Conservation (phyloP, 2,329 filamentous ascomycete species). For the Pyricularia grisea region DNA sequence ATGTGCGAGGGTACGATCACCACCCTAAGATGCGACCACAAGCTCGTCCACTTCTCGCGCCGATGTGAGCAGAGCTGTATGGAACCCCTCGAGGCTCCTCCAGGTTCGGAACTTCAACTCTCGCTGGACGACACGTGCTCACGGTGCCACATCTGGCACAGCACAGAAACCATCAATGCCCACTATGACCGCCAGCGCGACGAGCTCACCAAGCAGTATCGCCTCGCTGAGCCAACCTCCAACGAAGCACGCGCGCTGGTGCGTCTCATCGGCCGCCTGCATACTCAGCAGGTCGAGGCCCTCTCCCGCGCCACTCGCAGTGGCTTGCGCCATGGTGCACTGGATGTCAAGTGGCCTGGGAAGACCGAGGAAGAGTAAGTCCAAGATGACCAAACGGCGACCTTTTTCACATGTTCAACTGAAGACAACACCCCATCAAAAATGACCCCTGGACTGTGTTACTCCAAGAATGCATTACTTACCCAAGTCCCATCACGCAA, state of each 20-base stretch:
- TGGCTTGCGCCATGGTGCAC: background rate
- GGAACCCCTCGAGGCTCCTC: background rate
- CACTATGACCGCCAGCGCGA: background rate
- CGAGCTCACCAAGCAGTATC: background rate
- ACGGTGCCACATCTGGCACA: background rate
- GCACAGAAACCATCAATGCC: slow-evolving; percentile 1
- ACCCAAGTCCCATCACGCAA: background rate
- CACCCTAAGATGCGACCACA: background rate
- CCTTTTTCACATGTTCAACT: background rate
- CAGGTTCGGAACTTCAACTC: background rate
- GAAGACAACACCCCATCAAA: background rate
- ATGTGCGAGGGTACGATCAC: slow-evolving; percentile 4
- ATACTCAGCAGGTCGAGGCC: slow-evolving; percentile 1
- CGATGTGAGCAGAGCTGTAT: background rate
- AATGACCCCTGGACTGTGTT: background rate
- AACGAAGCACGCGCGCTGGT: background rate
- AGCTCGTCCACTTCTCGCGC: background rate
- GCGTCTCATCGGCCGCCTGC: background rate
- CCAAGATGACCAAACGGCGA: background rate
- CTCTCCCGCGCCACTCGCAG: background rate
- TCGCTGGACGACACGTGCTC: slow-evolving; percentile 3
- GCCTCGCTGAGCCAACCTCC: background rate
- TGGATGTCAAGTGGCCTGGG: slow-evolving; percentile 3
- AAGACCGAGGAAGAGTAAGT: background rate
- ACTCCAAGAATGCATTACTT: background rate